Evolutionary conservation across 495 filamentous ascomycete species (phyloP).

Genomic region (Penicillium verhagenii): DNA sequence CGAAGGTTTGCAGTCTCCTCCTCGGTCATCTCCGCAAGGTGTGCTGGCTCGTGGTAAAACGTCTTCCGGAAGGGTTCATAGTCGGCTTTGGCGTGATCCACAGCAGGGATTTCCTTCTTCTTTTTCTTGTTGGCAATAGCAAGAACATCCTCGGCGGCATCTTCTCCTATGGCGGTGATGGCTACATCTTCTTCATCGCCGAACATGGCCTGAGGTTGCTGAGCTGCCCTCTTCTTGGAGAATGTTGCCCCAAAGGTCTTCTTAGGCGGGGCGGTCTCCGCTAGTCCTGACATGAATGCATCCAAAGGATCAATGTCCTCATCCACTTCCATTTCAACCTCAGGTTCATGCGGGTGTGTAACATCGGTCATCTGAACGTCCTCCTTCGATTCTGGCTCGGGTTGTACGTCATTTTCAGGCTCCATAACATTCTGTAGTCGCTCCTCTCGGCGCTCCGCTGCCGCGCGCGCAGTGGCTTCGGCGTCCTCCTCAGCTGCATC

Average conservation of each 20-base stretch:
- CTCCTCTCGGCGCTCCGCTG: conserved; percentile 73
- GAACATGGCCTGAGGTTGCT: conserved; percentile 81
- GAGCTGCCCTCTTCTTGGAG: conserved; percentile 41
- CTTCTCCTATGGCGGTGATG: conserved; percentile 65
- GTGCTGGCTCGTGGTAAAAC: conserved; percentile 88
- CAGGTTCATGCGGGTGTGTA: conserved; percentile 35
- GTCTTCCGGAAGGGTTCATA: conserved; percentile 86
- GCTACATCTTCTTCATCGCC: conserved; percentile 78
- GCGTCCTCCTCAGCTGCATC: conserved; percentile 83
- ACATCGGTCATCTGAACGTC: conserved; percentile 47
- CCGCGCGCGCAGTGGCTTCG: conserved; percentile 77
- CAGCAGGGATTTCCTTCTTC: conserved; percentile 88
- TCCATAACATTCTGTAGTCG: conserved; percentile 49
- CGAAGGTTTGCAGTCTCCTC: conserved; percentile 80
- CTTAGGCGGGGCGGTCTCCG: conserved; percentile 47
- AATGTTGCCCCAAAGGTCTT: conserved; percentile 42
- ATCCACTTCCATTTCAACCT: conserved; percentile 38
- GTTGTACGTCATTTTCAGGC: background rate
- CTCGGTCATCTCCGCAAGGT: conserved; percentile 81
- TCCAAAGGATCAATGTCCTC: conserved; percentile 85
- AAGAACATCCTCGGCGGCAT: conserved; percentile 78
- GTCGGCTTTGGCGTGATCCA: conserved; percentile 81
- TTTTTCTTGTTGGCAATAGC: conserved; percentile 89
- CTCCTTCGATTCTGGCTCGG: conserved; percentile 22
- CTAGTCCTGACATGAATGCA: conserved; percentile 88